Evolutionary conservation across 805 yeast genomes (phyloP).

Genomic region (Scheffersomyces coipomensis): DNA sequence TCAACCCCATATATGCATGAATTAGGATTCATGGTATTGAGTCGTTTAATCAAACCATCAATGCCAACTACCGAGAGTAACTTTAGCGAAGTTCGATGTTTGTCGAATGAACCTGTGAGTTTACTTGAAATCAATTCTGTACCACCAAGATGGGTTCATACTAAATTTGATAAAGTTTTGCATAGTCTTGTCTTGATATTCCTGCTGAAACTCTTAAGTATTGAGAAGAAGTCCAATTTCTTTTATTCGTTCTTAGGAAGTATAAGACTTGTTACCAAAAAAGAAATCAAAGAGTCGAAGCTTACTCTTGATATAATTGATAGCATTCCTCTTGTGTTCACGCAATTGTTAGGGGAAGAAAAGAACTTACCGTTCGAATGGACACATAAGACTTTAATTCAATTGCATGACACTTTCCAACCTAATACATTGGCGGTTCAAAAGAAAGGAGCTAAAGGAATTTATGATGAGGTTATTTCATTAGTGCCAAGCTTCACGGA

Average conservation of each 20-base stretch:
- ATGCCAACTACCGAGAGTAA: conserved; percentile 16
- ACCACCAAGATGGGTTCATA: conserved; percentile 32
- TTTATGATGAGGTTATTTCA: conserved; percentile 11
- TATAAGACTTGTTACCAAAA: conserved; percentile 26
- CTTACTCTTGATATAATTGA: conserved; percentile 31
- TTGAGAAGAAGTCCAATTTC: conserved; percentile 22
- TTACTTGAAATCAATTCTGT: conserved; percentile 30
- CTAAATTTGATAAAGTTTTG: conserved; percentile 28
- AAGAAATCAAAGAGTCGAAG: conserved; percentile 27
- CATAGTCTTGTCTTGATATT: conserved; percentile 22
- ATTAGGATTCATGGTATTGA: conserved; percentile 26
- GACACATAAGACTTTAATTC: conserved; percentile 22
- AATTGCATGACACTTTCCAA: conserved; percentile 32
- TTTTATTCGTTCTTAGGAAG: conserved; percentile 22
- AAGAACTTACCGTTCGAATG: conserved; percentile 15
- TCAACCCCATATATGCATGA: conserved; percentile 22
- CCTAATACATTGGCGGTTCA: conserved; percentile 17
- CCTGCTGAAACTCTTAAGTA: conserved; percentile 18
- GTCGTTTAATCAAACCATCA: conserved; percentile 21
- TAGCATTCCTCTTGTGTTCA: conserved; percentile 24
- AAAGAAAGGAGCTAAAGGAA: conserved; percentile 4
- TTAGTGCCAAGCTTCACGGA: conserved; percentile 8
- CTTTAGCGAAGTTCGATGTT: conserved; percentile 27
- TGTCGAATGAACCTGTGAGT: conserved; percentile 28
- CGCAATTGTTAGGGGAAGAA: conserved; percentile 10